Evolutionary conservation across 345 rosid genomes (phyloP).

Genomic region (Dipteronia dyeriana): DNA sequence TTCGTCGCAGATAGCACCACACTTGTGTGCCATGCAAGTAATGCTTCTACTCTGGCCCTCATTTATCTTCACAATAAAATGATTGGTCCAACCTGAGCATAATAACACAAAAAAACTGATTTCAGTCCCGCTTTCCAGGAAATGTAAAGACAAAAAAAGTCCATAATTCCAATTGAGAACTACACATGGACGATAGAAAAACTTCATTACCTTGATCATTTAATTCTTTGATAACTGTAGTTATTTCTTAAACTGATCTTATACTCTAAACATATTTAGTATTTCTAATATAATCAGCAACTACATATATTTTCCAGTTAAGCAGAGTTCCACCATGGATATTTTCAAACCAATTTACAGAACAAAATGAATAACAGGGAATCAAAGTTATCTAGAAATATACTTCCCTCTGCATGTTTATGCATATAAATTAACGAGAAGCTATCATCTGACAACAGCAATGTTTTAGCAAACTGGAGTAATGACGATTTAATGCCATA

Average conservation of each 20-base stretch:
- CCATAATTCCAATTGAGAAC: background rate
- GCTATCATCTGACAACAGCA: background rate
- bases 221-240: background rate
- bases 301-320: background rate
- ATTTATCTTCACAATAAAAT: conserved; percentile 47
- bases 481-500: background rate
- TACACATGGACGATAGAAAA: background rate
- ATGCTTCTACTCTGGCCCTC: conserved; percentile 48
- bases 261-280: background rate
- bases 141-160: conserved; percentile 4
- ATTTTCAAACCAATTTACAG: background rate
- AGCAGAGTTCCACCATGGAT: conserved; percentile 1
- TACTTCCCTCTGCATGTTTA: background rate
- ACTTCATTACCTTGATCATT: background rate
- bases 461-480: background rate
- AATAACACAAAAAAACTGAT: conserved; percentile 3
- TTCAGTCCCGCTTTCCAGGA: background rate
- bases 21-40: conserved; percentile 42
- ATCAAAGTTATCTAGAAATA: background rate
- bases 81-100: conserved; percentile 42
- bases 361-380: background rate
- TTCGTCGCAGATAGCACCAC: conserved; percentile 46
- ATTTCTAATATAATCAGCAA: background rate
- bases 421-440: background rate
- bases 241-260: background rate